Conservation (phyloP, 2,329 filamentous ascomycete genomes). For the Orbilia brochopaga region DNA sequence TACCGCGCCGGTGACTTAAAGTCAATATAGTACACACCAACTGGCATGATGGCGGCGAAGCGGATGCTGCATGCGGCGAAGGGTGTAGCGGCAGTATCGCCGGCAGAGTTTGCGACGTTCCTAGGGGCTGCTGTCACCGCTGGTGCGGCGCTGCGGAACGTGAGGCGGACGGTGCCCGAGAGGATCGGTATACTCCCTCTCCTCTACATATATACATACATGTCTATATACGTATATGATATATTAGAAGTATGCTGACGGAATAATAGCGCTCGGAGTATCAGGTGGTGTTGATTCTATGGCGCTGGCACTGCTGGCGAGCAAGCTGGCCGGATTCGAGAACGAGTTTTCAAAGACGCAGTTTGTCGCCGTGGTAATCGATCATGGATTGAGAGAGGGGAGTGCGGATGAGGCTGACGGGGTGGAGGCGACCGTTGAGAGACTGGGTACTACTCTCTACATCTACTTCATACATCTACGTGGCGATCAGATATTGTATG, state of each 20-base stretch:
- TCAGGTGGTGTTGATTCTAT: slow-evolving; percentile 98
- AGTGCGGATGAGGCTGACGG: slow-evolving; percentile 64
- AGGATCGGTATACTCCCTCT: slow-evolving; percentile 15
- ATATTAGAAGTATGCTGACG: neutral
- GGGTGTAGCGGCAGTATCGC: neutral
- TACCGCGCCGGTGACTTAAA: no score
- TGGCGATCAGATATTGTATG: no score
- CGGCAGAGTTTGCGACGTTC: slow-evolving; percentile 12
- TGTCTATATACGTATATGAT: neutral
- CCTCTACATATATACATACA: neutral
- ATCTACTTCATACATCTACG: neutral
- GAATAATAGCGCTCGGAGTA: slow-evolving; percentile 72
- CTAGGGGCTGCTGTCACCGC: slow-evolving; percentile 12
- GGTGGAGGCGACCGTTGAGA: slow-evolving; percentile 59
- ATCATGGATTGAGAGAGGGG: slow-evolving; percentile 63
- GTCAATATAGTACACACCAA: no score
- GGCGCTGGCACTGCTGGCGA: slow-evolving; percentile 81
- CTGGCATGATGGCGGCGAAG: neutral
- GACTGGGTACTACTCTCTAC: slow-evolving; percentile 13
- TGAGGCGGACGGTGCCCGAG: slow-evolving; percentile 20
- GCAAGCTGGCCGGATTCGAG: slow-evolving; percentile 57
- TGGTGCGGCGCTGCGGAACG: neutral
- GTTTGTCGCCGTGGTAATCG: slow-evolving; percentile 59
- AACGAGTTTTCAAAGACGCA: slow-evolving; percentile 23
- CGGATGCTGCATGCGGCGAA: neutral